Evolutionary conservation across 345 rosid species (phyloP).

Genomic region (Citrus medica): DNA sequence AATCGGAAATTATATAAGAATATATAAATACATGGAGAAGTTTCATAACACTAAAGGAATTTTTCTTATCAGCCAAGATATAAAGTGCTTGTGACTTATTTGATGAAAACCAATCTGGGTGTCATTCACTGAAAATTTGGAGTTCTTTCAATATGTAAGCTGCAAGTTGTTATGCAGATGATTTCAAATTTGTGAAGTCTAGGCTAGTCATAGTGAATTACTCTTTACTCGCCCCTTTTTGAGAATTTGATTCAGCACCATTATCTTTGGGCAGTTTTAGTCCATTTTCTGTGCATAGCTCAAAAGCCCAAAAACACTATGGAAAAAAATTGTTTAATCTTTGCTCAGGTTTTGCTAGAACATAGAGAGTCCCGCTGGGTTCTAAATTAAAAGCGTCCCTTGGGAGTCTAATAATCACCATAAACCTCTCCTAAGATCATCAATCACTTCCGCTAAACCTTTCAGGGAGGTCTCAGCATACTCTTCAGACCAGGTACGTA

Average conservation of each 20-base stretch:
- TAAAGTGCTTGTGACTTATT: background rate
- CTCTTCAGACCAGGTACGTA: background rate
- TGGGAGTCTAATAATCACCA: background rate
- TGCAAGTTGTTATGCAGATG: background rate
- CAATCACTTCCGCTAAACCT: background rate
- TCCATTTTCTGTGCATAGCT: background rate
- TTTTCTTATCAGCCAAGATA: background rate
- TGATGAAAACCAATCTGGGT: background rate
- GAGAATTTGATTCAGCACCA: background rate
- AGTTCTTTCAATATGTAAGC: background rate
- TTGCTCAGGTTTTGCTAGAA: background rate
- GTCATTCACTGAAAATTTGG: background rate
- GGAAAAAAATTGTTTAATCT: no score
- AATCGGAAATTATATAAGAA: background rate
- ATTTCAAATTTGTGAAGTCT: background rate
- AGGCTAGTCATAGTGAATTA: background rate
- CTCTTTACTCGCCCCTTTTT: background rate
- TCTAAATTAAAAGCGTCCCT: background rate
- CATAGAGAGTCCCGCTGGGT: background rate
- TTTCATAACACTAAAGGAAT: background rate
- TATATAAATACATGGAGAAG: background rate
- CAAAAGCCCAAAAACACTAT: background rate
- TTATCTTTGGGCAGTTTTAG: background rate
- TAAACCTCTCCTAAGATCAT: background rate
- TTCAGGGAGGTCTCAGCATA: background rate